A percentile compares a stretch with the other conserved stretches of the same genome.
Evolutionary conservation across 352 stramenopile species (phyloP).

Genomic region (Hyaloperonospora arabidopsidis): DNA sequence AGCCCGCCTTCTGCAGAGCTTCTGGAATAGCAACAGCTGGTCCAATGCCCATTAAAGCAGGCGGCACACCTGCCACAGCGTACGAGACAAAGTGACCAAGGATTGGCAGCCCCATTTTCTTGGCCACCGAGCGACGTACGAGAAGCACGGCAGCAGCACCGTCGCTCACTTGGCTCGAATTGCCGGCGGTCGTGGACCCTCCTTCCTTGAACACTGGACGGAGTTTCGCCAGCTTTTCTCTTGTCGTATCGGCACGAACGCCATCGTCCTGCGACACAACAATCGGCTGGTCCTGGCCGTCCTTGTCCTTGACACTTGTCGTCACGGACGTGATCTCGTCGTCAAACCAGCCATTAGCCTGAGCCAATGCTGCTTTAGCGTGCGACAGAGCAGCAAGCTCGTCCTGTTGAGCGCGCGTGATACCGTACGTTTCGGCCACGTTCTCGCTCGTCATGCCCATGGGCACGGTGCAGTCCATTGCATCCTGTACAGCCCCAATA

Average conservation of each 20-base stretch:
- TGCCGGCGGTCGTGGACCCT: conserved; percentile 72
- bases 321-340: conserved; percentile 86
- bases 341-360: conserved; percentile 78
- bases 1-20: conserved; percentile 55
- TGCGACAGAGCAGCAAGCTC: conserved; percentile 69
- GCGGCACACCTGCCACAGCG: conserved; percentile 72
- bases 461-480: conserved; percentile 76
- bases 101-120: conserved; percentile 69
- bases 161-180: conserved; percentile 86
- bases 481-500: conserved; percentile 45
- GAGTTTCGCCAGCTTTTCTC: conserved; percentile 62
- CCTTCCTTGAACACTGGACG: conserved; percentile 74
- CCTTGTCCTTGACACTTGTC: conserved; percentile 63
- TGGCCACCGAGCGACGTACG: conserved; percentile 75
- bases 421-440: conserved; percentile 67
- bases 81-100: conserved; percentile 84
- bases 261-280: conserved; percentile 75
- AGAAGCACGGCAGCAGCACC: conserved; percentile 83
- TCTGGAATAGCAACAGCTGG: conserved; percentile 76
- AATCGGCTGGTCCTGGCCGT: conserved; percentile 68
- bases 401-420: conserved; percentile 75
- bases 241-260: conserved; percentile 55
- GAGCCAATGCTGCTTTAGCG: conserved; percentile 57
- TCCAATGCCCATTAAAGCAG: conserved; percentile 84
- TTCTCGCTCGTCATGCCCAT: conserved; percentile 87